Evolutionary conservation across 257 asterid species (phyloP).

Genomic region (Marsdenia floribunda): DNA sequence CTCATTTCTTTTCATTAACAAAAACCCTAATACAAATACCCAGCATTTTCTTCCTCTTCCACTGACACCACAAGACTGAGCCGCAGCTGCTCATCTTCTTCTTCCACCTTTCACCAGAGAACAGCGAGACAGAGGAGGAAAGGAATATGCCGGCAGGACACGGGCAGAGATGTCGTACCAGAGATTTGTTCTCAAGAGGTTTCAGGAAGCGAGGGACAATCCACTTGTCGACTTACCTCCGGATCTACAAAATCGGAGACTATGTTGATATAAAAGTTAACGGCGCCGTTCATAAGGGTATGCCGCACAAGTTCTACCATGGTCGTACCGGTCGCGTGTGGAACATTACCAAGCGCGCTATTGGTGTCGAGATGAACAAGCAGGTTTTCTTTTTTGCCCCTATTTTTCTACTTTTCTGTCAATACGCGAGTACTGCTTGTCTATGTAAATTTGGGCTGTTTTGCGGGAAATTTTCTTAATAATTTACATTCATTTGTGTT

Average conservation of each 20-base stretch:
- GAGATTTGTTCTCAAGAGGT: constrained; percentile 29
- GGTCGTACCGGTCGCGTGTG: constrained; percentile 46
- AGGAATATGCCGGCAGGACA: constrained; percentile 42
- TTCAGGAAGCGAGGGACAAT: constrained; percentile 37
- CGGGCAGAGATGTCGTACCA: constrained; percentile 30
- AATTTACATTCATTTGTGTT: not conserved
- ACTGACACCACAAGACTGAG: not conserved
- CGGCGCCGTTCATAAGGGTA: constrained; percentile 40
- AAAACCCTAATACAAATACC: not conserved
- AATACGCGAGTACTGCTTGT: not conserved
- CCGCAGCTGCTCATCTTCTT: not conserved
- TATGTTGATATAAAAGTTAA: constrained; percentile 41
- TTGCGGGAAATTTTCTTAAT: not conserved
- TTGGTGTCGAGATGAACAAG: constrained; percentile 41
- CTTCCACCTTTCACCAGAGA: not conserved
- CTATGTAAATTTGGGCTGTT: not conserved
- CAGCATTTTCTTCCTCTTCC: not conserved
- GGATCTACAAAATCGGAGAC: constrained; percentile 27
- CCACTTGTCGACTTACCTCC: constrained; percentile 26
- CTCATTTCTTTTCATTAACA: not conserved
- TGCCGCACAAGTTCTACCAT: constrained; percentile 41
- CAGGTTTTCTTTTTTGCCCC: constrained; percentile 12
- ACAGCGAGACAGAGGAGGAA: not conserved
- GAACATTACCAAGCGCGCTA: constrained; percentile 43
- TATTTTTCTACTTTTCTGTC: not conserved